A percentile compares a stretch with the other conserved stretches of the same genome.
Conservation (phyloP, 208 protist species). For the Trichomonas tenax region DNA sequence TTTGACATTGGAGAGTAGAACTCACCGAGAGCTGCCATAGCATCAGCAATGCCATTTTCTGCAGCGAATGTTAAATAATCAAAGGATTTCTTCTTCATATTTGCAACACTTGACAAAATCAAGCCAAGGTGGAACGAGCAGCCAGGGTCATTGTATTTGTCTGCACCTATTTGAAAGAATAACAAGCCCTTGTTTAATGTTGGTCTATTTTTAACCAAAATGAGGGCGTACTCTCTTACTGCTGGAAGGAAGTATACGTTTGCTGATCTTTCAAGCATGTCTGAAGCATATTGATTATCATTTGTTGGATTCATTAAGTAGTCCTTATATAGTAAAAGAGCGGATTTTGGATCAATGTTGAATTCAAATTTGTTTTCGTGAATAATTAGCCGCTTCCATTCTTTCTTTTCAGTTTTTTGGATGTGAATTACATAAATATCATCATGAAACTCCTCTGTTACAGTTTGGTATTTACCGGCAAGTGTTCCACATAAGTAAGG, state of each 20-base stretch:
- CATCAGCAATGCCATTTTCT: background rate
- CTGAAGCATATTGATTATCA: background rate
- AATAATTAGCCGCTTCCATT: background rate
- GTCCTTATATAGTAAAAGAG: background rate
- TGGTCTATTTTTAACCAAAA: background rate
- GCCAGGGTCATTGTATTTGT: background rate
- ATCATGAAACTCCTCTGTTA: background rate
- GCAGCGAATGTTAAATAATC: background rate
- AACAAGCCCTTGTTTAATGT: background rate
- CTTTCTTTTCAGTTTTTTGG: background rate
- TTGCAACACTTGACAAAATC: background rate
- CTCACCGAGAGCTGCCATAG: background rate
- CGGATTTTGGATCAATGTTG: background rate
- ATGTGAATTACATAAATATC: background rate
- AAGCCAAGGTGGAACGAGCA: background rate
- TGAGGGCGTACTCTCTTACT: background rate
- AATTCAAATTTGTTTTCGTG: background rate
- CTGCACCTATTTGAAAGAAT: background rate
- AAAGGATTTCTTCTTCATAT: background rate
- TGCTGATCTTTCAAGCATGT: background rate
- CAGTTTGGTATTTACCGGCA: background rate
- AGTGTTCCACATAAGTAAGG: background rate
- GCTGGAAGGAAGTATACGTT: background rate
- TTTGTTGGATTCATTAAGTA: background rate
- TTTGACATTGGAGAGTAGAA: background rate